Evolutionary conservation across 805 yeast species (phyloP).

Genomic region (Suhomyces prunicola): DNA sequence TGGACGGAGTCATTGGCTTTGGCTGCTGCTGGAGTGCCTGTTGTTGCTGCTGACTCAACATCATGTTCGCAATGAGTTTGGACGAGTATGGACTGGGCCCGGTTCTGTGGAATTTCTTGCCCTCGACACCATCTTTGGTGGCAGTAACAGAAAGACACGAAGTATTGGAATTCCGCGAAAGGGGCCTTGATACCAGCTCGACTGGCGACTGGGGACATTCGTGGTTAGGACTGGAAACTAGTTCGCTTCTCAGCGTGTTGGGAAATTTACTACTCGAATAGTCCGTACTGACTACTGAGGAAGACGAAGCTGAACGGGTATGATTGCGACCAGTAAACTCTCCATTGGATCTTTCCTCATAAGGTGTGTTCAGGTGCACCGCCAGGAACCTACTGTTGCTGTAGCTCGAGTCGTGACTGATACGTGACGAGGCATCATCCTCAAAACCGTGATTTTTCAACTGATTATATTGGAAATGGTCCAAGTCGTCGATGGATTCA

Average conservation of each 20-base stretch:
- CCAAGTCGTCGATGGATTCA: conserved; percentile 24
- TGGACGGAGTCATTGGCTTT: not conserved
- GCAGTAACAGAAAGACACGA: conserved; percentile 73
- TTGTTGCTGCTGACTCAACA: conserved; percentile 15
- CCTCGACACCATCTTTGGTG: conserved; percentile 72
- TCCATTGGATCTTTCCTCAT: not conserved
- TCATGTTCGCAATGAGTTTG: conserved; percentile 28
- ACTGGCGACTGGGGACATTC: not conserved
- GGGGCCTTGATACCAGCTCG: conserved; percentile 48
- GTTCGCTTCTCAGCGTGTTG: not conserved
- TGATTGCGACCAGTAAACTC: not conserved
- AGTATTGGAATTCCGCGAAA: conserved; percentile 59
- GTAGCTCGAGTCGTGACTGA: conserved; percentile 15
- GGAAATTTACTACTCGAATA: not conserved
- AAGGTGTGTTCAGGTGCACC: not conserved
- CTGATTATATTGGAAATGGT: conserved; percentile 11
- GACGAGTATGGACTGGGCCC: conserved; percentile 37
- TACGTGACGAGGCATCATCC: conserved; percentile 14
- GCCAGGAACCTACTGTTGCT: conserved; percentile 4
- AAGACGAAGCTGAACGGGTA: not conserved
- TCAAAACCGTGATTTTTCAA: conserved; percentile 5
- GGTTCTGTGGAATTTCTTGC: conserved; percentile 49
- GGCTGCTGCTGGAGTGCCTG: not conserved
- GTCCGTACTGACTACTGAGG: not conserved
- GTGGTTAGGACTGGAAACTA: not conserved